Conservation (phyloP, 805 yeast species). For the Saccharomycopsis fodiens region DNA sequence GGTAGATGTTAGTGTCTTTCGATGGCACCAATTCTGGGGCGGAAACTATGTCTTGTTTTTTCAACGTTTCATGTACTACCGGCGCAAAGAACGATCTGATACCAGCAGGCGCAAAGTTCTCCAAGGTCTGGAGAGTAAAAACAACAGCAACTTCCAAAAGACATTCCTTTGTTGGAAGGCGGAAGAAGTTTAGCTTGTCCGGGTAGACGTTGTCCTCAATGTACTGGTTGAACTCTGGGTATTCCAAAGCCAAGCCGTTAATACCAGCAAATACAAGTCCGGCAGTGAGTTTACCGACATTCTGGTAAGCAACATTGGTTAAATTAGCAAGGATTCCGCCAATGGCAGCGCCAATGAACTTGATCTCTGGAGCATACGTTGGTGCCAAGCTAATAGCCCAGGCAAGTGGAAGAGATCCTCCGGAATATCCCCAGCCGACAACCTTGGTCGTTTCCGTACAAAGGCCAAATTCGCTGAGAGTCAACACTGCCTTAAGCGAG, state of each 20-base stretch:
- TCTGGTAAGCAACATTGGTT: background rate
- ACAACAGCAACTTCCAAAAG: background rate
- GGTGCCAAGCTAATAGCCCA: background rate
- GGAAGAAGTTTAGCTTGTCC: background rate
- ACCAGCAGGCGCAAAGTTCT: background rate
- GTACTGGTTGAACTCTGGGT: background rate
- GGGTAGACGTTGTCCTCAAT: background rate
- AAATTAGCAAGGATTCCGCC: background rate
- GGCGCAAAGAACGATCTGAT: background rate
- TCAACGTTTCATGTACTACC: background rate
- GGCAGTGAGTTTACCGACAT: background rate
- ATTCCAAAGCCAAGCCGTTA: background rate
- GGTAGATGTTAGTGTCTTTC: background rate
- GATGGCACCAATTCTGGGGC: too few species aligned
- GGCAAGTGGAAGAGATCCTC: too few species aligned
- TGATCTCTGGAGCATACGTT: too few species aligned
- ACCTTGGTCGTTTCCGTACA: background rate
- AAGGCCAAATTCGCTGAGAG: background rate
- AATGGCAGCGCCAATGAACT: background rate
- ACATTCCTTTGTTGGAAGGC: background rate
- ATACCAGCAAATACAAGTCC: background rate
- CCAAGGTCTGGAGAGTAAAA: background rate
- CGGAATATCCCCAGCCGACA: too few species aligned
- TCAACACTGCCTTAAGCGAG: background rate
- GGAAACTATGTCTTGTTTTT: background rate